Evolutionary conservation across 352 stramenopile species (phyloP).

Genomic region (Pelagophyceae sp.): DNA sequence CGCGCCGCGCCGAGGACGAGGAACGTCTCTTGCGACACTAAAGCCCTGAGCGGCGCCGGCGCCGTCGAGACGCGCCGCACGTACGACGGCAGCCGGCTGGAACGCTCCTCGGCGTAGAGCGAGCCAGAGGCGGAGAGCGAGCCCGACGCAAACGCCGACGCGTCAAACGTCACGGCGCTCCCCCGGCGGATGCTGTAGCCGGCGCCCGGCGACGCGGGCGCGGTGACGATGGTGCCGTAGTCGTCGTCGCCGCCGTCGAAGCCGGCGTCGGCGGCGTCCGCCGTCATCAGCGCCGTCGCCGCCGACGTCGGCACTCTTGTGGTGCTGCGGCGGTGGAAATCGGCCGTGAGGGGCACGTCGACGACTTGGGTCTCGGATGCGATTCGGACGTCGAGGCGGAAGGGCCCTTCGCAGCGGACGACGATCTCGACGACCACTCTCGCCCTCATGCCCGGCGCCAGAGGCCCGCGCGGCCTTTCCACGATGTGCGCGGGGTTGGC

Average conservation of each 20-base stretch:
- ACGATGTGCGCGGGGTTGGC: slow-evolving; percentile 11
- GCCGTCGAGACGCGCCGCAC: slow-evolving; percentile 5
- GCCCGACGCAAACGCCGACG: too few relatives aligned
- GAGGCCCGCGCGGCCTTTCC: not conserved
- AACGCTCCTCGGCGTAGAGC: not conserved
- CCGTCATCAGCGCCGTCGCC: not conserved
- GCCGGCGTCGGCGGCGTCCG: not conserved
- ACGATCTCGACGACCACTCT: not conserved
- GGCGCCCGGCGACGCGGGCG: too few relatives aligned
- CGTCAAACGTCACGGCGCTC: too few relatives aligned
- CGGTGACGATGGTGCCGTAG: not conserved
- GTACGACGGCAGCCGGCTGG: not conserved
- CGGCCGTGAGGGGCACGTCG: not conserved
- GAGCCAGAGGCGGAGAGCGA: not conserved
- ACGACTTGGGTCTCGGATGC: not conserved
- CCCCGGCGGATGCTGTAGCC: too few relatives aligned
- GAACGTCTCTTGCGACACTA: too few relatives aligned
- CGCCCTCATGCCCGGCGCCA: slow-evolving; percentile 1
- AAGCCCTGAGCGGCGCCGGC: not conserved
- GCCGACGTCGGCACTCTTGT: not conserved
- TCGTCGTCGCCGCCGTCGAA: not conserved
- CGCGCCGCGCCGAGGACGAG: not conserved
- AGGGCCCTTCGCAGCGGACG: not conserved
- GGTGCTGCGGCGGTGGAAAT: not conserved
- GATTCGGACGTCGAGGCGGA: not conserved